phyloP scores from a whole-genome alignment of 2,329 filamentous ascomycete species.

The Sporothrix brunneoviolacea region DNA sequence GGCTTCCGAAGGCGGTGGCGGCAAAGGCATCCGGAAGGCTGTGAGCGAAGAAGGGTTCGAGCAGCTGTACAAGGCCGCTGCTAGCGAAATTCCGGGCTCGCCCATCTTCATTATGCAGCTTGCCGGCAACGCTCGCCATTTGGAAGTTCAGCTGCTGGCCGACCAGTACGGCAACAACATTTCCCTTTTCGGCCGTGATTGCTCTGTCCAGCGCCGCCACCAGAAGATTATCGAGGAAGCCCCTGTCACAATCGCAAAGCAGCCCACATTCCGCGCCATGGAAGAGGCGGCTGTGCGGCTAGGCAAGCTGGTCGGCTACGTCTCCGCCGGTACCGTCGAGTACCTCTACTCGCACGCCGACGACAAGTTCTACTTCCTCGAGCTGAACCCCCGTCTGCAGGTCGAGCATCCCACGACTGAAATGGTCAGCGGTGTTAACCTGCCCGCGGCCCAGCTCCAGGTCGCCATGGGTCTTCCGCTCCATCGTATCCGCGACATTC shows the following conservation, averaged over 20 bases:
- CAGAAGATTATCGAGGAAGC: constrained; percentile 99
- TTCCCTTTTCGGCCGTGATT: constrained; percentile 96
- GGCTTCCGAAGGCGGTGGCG: constrained; percentile 98
- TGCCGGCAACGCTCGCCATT: constrained; percentile 88
- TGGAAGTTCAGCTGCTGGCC: constrained; percentile 94
- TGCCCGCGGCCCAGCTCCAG: constrained; percentile 95
- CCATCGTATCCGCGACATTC: constrained; percentile 92
- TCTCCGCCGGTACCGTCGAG: constrained; percentile 96
- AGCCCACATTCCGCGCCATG: constrained; percentile 87
- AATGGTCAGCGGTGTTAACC: constrained; percentile 97
- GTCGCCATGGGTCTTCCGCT: constrained; percentile 98
- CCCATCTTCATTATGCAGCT: constrained; percentile 99
- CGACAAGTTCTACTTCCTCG: constrained; percentile 98
- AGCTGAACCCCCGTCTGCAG: constrained; percentile 97
- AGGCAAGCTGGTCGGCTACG: constrained; percentile 91
- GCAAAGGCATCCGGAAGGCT: constrained; percentile 98
- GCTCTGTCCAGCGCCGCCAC: constrained; percentile 94
- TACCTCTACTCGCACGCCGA: constrained; percentile 97
- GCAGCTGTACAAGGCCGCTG: constrained; percentile 86
- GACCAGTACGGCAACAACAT: constrained; percentile 99
- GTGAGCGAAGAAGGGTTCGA: constrained; percentile 77
- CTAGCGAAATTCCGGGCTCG: constrained; percentile 94
- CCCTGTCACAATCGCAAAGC: constrained; percentile 90
- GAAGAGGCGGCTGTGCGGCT: constrained; percentile 93
- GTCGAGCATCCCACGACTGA: constrained; percentile 99